Percentiles rank a stretch among this genome's conserved stretches.
Conservation (phyloP, 768 basidiomycete species). For the Amanita rubescens region DNA sequence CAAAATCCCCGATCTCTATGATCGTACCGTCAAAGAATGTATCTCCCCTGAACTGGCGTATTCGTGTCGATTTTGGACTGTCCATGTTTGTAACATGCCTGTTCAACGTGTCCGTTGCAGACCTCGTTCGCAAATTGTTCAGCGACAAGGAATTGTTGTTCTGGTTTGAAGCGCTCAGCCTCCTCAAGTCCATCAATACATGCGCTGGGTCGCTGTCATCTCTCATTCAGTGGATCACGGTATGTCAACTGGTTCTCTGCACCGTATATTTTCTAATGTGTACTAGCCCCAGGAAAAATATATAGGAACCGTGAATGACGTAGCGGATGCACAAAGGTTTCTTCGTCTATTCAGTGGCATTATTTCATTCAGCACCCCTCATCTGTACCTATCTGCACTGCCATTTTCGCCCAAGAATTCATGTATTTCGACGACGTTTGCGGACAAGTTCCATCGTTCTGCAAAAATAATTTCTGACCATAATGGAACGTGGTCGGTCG, state of each 20-base stretch:
- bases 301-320: not conserved
- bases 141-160: conserved; percentile 14
- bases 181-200: conserved; percentile 13
- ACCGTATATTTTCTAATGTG: not conserved
- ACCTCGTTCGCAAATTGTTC: conserved; percentile 1
- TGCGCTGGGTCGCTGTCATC: not conserved
- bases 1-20: conserved; percentile 17
- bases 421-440: not conserved
- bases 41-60: conserved; percentile 22
- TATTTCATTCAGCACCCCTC: conserved; percentile 17
- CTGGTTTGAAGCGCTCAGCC: conserved; percentile 23
- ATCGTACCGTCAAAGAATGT: conserved; percentile 12
- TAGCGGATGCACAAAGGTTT: conserved; percentile 14
- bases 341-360: conserved; percentile 10
- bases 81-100: conserved; percentile 15
- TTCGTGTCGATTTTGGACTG: conserved; percentile 23
- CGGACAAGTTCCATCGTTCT: not conserved
- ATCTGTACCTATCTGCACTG: conserved; percentile 22
- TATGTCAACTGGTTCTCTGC: not conserved
- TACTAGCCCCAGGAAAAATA: not conserved
- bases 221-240: not conserved
- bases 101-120: conserved; percentile 5
- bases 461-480: conserved; percentile 11
- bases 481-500: conserved; percentile 4
- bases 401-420: conserved; percentile 18